A percentile compares a stretch with the other conserved stretches of the same genome.
Evolutionary conservation across 1,284 basidiomycete species (phyloP).

Genomic region (Ceraceosorus bombacis): DNA sequence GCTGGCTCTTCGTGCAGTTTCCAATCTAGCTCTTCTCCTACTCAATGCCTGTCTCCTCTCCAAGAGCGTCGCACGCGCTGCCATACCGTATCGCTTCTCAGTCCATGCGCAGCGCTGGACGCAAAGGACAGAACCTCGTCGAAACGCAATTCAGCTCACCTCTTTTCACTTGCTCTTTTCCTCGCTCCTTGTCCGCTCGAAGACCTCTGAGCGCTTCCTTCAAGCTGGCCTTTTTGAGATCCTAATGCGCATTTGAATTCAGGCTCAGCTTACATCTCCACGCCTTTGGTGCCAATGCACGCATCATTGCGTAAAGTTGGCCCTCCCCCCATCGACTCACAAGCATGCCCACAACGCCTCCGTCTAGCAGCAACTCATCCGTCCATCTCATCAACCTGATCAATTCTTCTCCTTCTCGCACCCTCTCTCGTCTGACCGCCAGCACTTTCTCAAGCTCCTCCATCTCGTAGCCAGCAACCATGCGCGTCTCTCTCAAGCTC

Average conservation of each 20-base stretch:
- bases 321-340: no score
- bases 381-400: background rate
- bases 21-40: background rate
- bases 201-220: no score
- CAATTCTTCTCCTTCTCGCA: background rate
- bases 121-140: background rate
- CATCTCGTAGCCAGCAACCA: background rate
- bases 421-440: background rate
- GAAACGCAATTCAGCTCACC: background rate
- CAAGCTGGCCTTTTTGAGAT: no score
- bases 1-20: background rate
- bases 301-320: no score
- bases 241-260: no score
- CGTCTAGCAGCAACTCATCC: background rate
- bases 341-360: no score
- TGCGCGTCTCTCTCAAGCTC: background rate
- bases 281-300: no score
- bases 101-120: no score
- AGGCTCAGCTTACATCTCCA: no score
- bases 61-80: background rate
- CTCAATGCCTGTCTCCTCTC: background rate
- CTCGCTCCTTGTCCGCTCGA: no score
- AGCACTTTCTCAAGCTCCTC: background rate
- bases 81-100: background rate
- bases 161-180: background rate